phyloP scores from a whole-genome alignment of 495 filamentous ascomycete genomes.

The Penicillium angulare region DNA sequence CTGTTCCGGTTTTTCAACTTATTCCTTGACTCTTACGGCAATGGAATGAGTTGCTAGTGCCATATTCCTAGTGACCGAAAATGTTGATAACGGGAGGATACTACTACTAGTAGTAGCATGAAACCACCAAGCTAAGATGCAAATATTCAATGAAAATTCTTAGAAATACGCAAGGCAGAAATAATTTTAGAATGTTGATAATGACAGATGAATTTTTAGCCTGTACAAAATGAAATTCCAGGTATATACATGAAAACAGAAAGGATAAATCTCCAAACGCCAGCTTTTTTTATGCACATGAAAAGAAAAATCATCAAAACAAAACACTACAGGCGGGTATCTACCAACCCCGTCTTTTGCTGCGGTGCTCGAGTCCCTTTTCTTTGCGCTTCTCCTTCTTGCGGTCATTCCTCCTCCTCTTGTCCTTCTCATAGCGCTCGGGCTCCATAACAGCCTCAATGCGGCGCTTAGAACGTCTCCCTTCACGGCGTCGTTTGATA shows the following conservation, averaged over 20 bases:
- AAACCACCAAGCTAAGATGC: too few species aligned
- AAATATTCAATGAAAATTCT: too few species aligned
- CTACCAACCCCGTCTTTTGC: slow-evolving; percentile 67
- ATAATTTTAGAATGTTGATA: too few species aligned
- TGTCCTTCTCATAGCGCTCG: slow-evolving; percentile 71
- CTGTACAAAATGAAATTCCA: slow-evolving; percentile 10
- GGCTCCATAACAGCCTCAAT: slow-evolving; percentile 82
- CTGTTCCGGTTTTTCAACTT: too few species aligned
- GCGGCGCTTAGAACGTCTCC: slow-evolving; percentile 74
- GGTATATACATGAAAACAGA: slow-evolving; percentile 15
- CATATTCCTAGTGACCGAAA: too few species aligned
- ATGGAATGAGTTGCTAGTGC: too few species aligned
- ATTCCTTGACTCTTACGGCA: too few species aligned
- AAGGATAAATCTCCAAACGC: slow-evolving; percentile 20
- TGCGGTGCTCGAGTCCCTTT: slow-evolving; percentile 65
- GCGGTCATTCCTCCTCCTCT: slow-evolving; percentile 81
- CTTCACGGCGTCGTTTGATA: slow-evolving; percentile 66
- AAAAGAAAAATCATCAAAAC: slow-evolving; percentile 21
- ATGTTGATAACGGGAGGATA: too few species aligned
- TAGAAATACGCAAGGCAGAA: too few species aligned
- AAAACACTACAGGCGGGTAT: slow-evolving; percentile 5
- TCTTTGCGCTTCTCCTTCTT: slow-evolving; percentile 82
- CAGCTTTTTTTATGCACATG: slow-evolving; percentile 27
- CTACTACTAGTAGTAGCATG: too few species aligned
- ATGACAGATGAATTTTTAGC: neutral